Percentiles rank a stretch among this genome's conserved stretches.
phyloP scores from a whole-genome alignment of 768 basidiomycete species.

The Calocybe indica region DNA sequence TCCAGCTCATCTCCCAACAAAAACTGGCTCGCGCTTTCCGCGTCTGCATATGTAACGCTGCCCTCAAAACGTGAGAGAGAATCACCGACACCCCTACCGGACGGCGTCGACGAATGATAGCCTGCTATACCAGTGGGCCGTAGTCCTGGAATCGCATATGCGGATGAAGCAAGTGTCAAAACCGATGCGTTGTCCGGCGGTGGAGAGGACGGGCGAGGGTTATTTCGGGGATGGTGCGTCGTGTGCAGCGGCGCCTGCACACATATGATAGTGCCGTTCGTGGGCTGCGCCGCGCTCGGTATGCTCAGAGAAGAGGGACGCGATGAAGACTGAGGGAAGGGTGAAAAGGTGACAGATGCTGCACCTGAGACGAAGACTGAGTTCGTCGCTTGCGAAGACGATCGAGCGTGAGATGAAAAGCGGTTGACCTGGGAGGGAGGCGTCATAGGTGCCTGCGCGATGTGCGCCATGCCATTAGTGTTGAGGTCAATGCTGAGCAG shows the following conservation, averaged over 20 bases:
- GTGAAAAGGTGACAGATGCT: constrained; percentile 68
- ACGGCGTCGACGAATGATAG: constrained; percentile 40
- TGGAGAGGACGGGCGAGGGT: constrained; percentile 88
- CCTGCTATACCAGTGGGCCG: constrained; percentile 30
- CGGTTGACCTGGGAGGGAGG: constrained; percentile 48
- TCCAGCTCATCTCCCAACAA: constrained; percentile 59
- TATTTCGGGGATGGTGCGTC: constrained; percentile 90
- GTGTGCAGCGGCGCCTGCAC: constrained; percentile 88
- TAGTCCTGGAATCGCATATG: constrained; percentile 67
- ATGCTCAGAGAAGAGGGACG: constrained; percentile 37
- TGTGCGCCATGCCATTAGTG: constrained; percentile 82
- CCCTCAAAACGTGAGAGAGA: constrained; percentile 72
- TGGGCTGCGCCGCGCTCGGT: constrained; percentile 16
- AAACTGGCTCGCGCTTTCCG: constrained; percentile 65
- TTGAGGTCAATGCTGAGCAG: constrained; percentile 83
- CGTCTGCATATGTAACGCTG: constrained; percentile 50
- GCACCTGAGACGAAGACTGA: constrained; percentile 39
- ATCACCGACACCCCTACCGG: constrained; percentile 49
- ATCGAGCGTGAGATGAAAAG: constrained; percentile 52
- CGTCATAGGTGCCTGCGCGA: constrained; percentile 76
- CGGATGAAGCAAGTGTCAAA: constrained; percentile 90
- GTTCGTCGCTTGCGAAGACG: constrained; percentile 50
- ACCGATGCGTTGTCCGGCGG: constrained; percentile 90
- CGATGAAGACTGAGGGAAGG: constrained; percentile 48
- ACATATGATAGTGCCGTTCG: constrained; percentile 18